Evolutionary conservation across 2,329 filamentous ascomycete species (phyloP).

Genomic region (Claviceps sp.): DNA sequence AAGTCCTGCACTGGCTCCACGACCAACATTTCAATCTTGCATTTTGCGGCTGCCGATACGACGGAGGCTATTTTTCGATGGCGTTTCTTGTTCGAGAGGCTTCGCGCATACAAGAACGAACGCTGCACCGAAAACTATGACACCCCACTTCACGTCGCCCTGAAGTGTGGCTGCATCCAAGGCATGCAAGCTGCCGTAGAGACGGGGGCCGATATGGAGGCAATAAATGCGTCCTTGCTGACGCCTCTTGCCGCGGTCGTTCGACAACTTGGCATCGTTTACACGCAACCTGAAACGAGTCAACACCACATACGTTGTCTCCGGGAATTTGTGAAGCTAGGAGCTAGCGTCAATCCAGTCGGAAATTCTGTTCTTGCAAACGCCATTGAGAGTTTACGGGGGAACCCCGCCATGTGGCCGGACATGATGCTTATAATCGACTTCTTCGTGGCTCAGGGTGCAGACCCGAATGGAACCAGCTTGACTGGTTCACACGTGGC

Average conservation of each 20-base stretch:
- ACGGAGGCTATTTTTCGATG: background rate
- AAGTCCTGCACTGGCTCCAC: too few relatives aligned
- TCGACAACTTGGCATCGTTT: background rate
- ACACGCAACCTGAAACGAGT: too few relatives aligned
- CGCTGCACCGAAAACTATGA: background rate
- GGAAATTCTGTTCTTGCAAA: background rate
- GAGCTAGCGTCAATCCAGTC: slow-evolving; percentile 1
- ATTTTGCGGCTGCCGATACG: background rate
- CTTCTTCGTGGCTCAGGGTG: background rate
- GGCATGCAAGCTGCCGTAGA: background rate
- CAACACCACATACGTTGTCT: background rate
- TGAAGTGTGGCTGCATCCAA: background rate
- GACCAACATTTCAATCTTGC: background rate
- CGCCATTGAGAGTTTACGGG: background rate
- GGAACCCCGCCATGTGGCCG: background rate
- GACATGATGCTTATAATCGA: background rate
- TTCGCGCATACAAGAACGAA: background rate
- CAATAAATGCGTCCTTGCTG: background rate
- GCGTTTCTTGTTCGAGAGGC: background rate
- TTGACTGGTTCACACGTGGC: background rate
- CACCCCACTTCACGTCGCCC: background rate
- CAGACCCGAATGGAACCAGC: background rate
- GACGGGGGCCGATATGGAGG: background rate
- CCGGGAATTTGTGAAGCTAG: background rate
- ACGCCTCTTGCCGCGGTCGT: background rate